Evolutionary conservation across 805 yeast species (phyloP).

Genomic region (Starmerella riodocensis): DNA sequence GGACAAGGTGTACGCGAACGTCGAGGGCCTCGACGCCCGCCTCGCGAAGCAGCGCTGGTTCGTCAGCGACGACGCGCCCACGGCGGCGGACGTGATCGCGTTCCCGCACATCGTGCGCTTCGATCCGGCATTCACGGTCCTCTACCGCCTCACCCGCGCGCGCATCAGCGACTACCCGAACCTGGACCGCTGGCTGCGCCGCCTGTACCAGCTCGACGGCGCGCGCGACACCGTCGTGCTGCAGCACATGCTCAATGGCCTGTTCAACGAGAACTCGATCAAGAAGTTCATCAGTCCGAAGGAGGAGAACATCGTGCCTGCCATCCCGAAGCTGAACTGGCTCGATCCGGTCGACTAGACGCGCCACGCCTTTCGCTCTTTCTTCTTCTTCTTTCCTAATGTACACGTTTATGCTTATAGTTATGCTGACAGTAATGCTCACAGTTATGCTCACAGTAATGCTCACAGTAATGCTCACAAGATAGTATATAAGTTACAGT

Average conservation of each 20-base stretch:
- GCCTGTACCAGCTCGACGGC: constrained; percentile 37
- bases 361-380: too few species aligned
- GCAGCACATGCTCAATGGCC: neutral
- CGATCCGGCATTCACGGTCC: constrained; percentile 83
- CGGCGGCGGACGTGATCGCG: constrained; percentile 80
- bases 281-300: neutral
- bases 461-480: too few species aligned
- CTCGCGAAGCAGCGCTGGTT: constrained; percentile 33
- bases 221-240: neutral
- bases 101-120: constrained; percentile 77
- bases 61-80: constrained; percentile 49
- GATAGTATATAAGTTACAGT: too few species aligned
- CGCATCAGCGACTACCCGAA: constrained; percentile 66
- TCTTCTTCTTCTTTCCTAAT: neutral
- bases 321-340: constrained; percentile 9
- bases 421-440: neutral
- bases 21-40: constrained; percentile 32
- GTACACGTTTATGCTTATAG: neutral
- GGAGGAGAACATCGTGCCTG: constrained; percentile 4
- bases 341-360: neutral
- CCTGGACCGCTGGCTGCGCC: constrained; percentile 63
- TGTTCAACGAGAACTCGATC: neutral
- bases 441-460: too few species aligned
- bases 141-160: constrained; percentile 70
- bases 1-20: constrained; percentile 40